Base-by-base conservation (phyloP, 2,329 filamentous ascomycete species). In the Xylariales sp. region DNA sequence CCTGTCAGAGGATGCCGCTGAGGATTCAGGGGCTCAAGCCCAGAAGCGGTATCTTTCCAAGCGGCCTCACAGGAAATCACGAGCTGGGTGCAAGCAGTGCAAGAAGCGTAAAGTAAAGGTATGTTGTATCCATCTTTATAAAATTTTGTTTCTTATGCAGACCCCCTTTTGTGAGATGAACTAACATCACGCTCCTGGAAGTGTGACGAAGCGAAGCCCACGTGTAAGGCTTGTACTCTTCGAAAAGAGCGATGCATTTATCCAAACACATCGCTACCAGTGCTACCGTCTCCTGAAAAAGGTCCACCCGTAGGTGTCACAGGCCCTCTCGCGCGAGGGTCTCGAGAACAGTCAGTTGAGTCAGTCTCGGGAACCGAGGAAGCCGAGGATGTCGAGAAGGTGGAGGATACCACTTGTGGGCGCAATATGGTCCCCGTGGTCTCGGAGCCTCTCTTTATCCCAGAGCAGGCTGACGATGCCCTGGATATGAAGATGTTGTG, bases 51-150 rank as follows among this genome's bases (percentile, higher is more conserved):
- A 81, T 59, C 78, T 83, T 63, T 69, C 81, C 57, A 88, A 88
- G 74, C 81, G 85, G 10, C 84, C 85, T 55, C 86, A 88, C 75
- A 84, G 80, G 70, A 88, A 88, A 75, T 86, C 85, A 1, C 79
- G 86, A 36, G 78, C 80, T 2, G 86, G 85, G 5, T 88, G 86
- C 72, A 79, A 78, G 68, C 85, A 83, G 72, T 88, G 86, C 80
- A 88, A 88, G 76, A 75, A 76, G 16, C 83, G 86, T 62, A 87
- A 85, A 75, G 83, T 86, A 62, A 87, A 77, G 74, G 75, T 77
- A 55, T 54, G 65, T 23, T 32, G 23, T 43, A 8, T 36, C 7
- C 16, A 14, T 52, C 7, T 39, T 45, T 45, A 30, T 10, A 3
- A n/a, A 45, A 14, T 23, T 12, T 9, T 4, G 41, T 56, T 53